Evolutionary conservation across 345 rosid genomes (phyloP).

Genomic region (Melaleuca alternifolia): DNA sequence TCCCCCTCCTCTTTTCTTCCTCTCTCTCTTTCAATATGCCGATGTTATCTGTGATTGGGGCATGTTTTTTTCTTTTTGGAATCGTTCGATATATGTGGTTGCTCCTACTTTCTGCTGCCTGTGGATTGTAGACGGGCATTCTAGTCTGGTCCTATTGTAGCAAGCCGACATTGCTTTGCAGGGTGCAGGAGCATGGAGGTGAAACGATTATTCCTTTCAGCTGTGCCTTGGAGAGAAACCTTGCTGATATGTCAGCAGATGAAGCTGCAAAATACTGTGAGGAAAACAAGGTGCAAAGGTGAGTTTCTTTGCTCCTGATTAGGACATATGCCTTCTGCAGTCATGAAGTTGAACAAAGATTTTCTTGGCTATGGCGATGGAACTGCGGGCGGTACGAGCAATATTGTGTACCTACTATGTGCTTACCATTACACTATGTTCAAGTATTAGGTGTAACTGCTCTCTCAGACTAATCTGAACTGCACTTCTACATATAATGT

Average conservation of each 20-base stretch:
- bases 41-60: not conserved
- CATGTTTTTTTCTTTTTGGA: not conserved
- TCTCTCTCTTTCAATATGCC: not conserved
- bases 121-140: not conserved
- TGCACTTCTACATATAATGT: not conserved
- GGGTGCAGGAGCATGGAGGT: slow-evolving; percentile 98
- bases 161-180: slow-evolving; percentile 9
- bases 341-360: not conserved
- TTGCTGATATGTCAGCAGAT: slow-evolving; percentile 68
- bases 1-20: not conserved
- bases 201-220: slow-evolving; percentile 95
- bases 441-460: not conserved
- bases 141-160: not conserved
- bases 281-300: slow-evolving; percentile 98
- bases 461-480: not conserved
- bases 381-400: not conserved
- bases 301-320: slow-evolving; percentile 7
- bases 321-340: not conserved
- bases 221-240: slow-evolving; percentile 61
- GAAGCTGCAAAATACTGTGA: slow-evolving; percentile 82
- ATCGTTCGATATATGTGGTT: not conserved
- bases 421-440: not conserved
- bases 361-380: not conserved
- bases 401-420: not conserved
- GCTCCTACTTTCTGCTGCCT: not conserved